phyloP scores from a whole-genome alignment of 257 asterid genomes.

The Verbascum thapsus region DNA sequence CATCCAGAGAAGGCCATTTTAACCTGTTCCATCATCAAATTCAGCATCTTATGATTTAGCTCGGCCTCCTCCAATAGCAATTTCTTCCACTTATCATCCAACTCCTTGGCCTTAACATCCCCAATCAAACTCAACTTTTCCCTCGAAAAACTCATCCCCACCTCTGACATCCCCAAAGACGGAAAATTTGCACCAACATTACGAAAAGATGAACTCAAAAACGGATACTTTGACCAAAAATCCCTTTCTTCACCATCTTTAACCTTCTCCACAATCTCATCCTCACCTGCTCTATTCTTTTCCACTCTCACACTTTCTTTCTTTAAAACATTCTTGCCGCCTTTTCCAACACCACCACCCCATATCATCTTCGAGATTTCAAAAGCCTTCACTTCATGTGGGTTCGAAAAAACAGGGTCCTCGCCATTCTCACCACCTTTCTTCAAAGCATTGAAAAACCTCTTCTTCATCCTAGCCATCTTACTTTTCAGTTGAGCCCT shows the following conservation, averaged over 20 bases:
- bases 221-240: slow-evolving; percentile 44
- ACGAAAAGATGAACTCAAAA: slow-evolving; percentile 37
- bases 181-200: slow-evolving; percentile 12
- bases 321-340: slow-evolving; percentile 2
- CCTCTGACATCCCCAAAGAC: slow-evolving; percentile 20
- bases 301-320: slow-evolving; percentile 12
- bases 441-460: slow-evolving; percentile 40
- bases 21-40: slow-evolving; percentile 43
- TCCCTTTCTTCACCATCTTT: slow-evolving; percentile 31
- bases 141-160: slow-evolving; percentile 25
- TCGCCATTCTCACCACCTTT: slow-evolving; percentile 37
- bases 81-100: slow-evolving; percentile 65
- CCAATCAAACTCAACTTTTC: slow-evolving; percentile 45
- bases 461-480: slow-evolving; percentile 48
- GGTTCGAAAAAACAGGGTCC: slow-evolving; percentile 45
- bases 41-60: slow-evolving; percentile 37
- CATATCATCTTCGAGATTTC: slow-evolving; percentile 54
- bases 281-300: slow-evolving; percentile 22
- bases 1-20: slow-evolving; percentile 33
- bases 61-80: slow-evolving; percentile 44
- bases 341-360: slow-evolving; percentile 37
- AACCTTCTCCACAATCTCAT: slow-evolving; percentile 9
- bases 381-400: slow-evolving; percentile 40
- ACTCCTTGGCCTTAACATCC: slow-evolving; percentile 45
- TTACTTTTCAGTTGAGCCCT: slow-evolving; percentile 49